These are phyloP conservation scores for Naganishia vaughanmartiniae DNA, from an alignment of 768 basidiomycete genomes.

Conservation along the genomic window DNA sequence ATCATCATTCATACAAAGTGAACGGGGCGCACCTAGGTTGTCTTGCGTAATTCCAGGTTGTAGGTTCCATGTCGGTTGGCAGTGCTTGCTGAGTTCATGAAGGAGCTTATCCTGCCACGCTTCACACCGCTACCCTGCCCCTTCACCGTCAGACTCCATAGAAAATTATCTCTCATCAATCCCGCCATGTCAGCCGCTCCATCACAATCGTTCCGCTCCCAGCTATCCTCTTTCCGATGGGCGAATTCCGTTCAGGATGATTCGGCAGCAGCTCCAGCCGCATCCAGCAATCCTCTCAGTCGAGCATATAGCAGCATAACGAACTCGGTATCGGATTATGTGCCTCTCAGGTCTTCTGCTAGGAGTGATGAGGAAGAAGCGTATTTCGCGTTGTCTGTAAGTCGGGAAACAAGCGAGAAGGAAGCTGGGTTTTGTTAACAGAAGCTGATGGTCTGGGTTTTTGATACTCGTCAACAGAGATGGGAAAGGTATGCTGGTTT, in stretches of 20 bases:
- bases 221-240: constrained; percentile 52
- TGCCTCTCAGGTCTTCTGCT: constrained; percentile 78
- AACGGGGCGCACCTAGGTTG: background rate
- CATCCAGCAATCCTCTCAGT: constrained; percentile 67
- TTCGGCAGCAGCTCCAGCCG: constrained; percentile 32
- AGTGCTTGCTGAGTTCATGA: background rate
- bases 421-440: background rate
- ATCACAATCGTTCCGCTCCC: constrained; percentile 43
- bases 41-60: constrained; percentile 4
- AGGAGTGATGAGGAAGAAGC: constrained; percentile 92
- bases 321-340: constrained; percentile 75
- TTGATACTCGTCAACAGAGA: constrained; percentile 3
- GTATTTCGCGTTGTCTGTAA: constrained; percentile 62
- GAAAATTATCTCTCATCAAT: background rate
- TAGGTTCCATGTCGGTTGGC: no score
- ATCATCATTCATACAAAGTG: background rate
- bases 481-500: constrained; percentile 31
- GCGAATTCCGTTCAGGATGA: constrained; percentile 51
- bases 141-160: background rate
- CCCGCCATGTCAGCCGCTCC: constrained; percentile 41
- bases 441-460: background rate
- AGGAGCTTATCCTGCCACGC: no score
- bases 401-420: constrained; percentile 28
- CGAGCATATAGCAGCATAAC: constrained; percentile 63
- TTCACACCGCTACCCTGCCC: no score